Evolutionary conservation across 164 flowering plant genomes (phyloP).

Genomic region (Vitis rupestris): DNA sequence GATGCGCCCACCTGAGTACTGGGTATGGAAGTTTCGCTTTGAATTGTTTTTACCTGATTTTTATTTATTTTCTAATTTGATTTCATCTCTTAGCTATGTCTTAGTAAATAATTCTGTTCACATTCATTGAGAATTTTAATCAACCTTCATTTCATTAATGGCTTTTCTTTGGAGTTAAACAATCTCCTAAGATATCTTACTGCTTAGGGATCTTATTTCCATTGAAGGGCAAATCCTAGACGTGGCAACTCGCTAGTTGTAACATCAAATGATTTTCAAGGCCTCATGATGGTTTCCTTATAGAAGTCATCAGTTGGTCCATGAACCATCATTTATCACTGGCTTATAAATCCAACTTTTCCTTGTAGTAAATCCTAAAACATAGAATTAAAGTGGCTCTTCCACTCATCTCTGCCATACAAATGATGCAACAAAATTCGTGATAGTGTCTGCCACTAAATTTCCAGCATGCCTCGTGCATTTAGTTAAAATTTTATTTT

Average conservation of each 20-base stretch:
- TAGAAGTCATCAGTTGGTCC: background rate
- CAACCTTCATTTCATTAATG: too few relatives aligned
- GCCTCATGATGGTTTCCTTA: background rate
- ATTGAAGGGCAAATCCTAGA: background rate
- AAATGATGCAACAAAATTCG: background rate
- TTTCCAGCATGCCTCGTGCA: background rate
- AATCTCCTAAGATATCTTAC: too few relatives aligned
- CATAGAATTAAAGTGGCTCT: too few relatives aligned
- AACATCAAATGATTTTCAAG: background rate
- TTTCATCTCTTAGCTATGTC: too few relatives aligned
- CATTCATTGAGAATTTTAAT: too few relatives aligned
- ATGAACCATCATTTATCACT: background rate
- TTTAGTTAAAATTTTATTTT: background rate
- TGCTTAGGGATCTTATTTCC: too few relatives aligned
- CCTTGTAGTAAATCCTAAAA: too few relatives aligned
- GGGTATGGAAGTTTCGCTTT: constrained; percentile 49
- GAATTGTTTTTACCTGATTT: too few relatives aligned
- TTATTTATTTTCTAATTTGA: too few relatives aligned
- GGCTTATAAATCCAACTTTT: background rate
- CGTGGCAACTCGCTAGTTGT: background rate
- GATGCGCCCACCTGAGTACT: constrained; percentile 99
- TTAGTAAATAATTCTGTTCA: too few relatives aligned
- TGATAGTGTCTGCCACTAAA: background rate
- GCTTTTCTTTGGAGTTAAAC: too few relatives aligned
- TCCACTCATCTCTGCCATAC: background rate